A percentile compares a stretch with the other conserved stretches of the same genome.
These are phyloP conservation scores for Prunus yedoensis DNA, from an alignment of 331 rosid species.

Conservation along the genomic window DNA sequence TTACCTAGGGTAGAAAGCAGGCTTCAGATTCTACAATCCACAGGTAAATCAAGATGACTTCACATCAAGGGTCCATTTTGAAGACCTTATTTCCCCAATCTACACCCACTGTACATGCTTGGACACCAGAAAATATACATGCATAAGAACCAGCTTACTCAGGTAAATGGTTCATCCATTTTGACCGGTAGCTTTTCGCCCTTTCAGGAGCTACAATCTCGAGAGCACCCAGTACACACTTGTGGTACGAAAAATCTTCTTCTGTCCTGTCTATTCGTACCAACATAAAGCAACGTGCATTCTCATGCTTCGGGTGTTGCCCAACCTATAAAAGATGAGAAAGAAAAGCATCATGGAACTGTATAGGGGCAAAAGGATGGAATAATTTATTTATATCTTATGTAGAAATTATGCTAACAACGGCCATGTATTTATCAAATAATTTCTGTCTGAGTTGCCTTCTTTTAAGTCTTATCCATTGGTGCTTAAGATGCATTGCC, in stretches of 20 bases:
- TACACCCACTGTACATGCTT: slow-evolving; percentile 17
- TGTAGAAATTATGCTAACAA: too few species aligned
- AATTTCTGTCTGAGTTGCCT: neutral
- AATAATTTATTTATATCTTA: too few species aligned
- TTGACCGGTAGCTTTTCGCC: slow-evolving; percentile 47
- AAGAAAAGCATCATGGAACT: slow-evolving; percentile 16
- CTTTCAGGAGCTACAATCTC: slow-evolving; percentile 59
- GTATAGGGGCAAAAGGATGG: neutral
- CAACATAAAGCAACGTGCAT: slow-evolving; percentile 66
- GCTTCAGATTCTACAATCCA: slow-evolving; percentile 9
- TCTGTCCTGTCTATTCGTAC: slow-evolving; percentile 60
- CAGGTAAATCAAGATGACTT: neutral
- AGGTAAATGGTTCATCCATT: slow-evolving; percentile 28
- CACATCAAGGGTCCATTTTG: neutral
- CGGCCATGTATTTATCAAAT: too few species aligned
- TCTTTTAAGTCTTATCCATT: neutral
- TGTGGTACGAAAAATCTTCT: slow-evolving; percentile 86
- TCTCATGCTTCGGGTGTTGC: slow-evolving; percentile 45
- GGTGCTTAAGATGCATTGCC: neutral
- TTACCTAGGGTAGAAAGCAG: neutral
- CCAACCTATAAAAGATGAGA: slow-evolving; percentile 52
- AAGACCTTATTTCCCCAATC: neutral
- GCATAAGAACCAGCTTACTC: slow-evolving; percentile 14
- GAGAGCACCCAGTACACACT: slow-evolving; percentile 70
- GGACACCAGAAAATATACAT: neutral